These are phyloP conservation scores for Wickerhamomyces xylosicus DNA, from an alignment of 805 yeast species.

Conservation along the genomic window DNA sequence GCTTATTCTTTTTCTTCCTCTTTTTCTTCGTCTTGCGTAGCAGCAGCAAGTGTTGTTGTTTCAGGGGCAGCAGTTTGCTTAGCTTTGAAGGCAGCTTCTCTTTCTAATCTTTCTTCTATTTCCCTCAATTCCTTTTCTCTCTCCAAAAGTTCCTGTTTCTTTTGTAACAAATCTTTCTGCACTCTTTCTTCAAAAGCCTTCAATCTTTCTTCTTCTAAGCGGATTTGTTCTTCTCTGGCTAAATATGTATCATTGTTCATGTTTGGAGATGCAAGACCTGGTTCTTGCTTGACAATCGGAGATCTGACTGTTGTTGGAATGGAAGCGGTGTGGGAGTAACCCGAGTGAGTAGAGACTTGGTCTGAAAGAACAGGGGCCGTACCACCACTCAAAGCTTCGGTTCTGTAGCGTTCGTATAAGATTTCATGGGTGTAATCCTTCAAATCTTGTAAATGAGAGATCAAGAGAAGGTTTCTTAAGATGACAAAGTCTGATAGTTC, in stretches of 20 bases:
- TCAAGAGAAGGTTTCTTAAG: slow-evolving; percentile 67
- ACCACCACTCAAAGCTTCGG: slow-evolving; percentile 70
- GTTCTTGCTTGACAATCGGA: slow-evolving; percentile 18
- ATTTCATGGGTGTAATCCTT: slow-evolving; percentile 84
- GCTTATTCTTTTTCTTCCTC: too few relatives aligned
- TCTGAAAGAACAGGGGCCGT: slow-evolving; percentile 31
- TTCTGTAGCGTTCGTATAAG: slow-evolving; percentile 82
- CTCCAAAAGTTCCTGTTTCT: slow-evolving; percentile 73
- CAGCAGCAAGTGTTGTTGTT: too few relatives aligned
- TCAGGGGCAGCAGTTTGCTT: slow-evolving; percentile 5
- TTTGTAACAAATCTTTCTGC: slow-evolving; percentile 72
- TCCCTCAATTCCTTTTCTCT: slow-evolving; percentile 80
- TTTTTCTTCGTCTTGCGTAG: too few relatives aligned
- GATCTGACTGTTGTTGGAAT: slow-evolving; percentile 5
- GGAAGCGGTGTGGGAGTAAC: slow-evolving; percentile 7
- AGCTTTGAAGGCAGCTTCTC: slow-evolving; percentile 34
- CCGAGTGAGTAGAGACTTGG: slow-evolving; percentile 9
- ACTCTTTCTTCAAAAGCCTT: slow-evolving; percentile 81
- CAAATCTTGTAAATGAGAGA: slow-evolving; percentile 79
- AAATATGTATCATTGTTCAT: slow-evolving; percentile 29
- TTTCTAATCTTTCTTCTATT: slow-evolving; percentile 60
- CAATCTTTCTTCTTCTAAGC: slow-evolving; percentile 81
- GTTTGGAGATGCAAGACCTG: background rate
- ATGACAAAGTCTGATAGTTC: slow-evolving; percentile 73
- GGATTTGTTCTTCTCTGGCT: slow-evolving; percentile 81